Base-by-base conservation (phyloP, 108 stramenopile species). In the Parietichytrium sp. region DNA sequence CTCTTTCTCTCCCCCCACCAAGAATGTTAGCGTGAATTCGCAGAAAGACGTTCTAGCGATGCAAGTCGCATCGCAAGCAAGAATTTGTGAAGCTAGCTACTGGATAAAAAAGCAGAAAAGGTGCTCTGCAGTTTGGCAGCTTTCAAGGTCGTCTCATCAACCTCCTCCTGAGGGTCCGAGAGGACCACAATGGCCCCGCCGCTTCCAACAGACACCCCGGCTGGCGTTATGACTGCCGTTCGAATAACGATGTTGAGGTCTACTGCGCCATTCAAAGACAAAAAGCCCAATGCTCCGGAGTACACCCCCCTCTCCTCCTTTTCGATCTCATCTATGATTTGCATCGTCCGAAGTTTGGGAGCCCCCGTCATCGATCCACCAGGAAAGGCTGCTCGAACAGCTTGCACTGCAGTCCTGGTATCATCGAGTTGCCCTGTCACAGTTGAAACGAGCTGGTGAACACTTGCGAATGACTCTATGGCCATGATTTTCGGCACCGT, bases 301-400 rank as follows among this genome's bases (percentile, higher is more conserved):
- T 98, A 98, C 2, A 94, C 92, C 15, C 96, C 96, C 4, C 97
- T 90, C 25, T 86, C 84, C 3, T 84, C 83, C 31, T 85, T 82
- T 82, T 97, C 96, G 79, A 97, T 78, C 42, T 91, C 89, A 29
- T 54, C 54, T 42, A 98, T 86, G 7, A 96, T 89, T 52, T 96
- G 94, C 92, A 96, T 93, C 15, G 95, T 94, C 29, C 95, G 91
- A 29, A 90, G 82, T 86, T 98, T 98, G 36, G 97, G 97, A 20
- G 97, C 97, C n/a, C 97, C 97, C 42, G 96, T 97, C 97, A 98
- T 98, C 77, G 94, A 95, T 1, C 97, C 97, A 26, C 95, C 95
- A 0, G 97, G 97, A 80, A 98, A 98, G 42, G 94, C 91, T n/a
- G 95, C 94, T 12, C 83, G 84, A 33, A 98, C 80, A 23, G 94